Evolutionary conservation across 2,329 filamentous ascomycete species (phyloP).

Genomic region (Exophiala sideris): DNA sequence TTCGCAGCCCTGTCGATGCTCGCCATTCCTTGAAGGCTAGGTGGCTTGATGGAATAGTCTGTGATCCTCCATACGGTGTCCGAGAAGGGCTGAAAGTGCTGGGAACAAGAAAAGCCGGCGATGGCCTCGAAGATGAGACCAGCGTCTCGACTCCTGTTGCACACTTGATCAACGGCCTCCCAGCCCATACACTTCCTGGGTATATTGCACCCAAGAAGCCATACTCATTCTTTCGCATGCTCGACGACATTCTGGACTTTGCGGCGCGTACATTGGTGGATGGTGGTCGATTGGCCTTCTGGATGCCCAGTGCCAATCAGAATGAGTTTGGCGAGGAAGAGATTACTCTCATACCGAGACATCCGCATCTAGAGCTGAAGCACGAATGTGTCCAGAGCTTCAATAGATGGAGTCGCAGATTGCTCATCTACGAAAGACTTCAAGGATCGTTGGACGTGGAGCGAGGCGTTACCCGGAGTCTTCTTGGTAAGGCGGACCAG

Average conservation of each 20-base stretch:
- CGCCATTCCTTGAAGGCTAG: conserved; percentile 30
- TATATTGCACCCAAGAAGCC: conserved; percentile 87
- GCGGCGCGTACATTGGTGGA: conserved; percentile 73
- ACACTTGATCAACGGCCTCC: conserved; percentile 62
- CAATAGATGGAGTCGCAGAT: conserved; percentile 84
- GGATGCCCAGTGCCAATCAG: conserved; percentile 91
- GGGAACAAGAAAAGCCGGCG: conserved; percentile 62
- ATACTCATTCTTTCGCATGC: conserved; percentile 86
- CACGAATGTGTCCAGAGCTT: conserved; percentile 81
- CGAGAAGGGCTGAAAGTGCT: conserved; percentile 87
- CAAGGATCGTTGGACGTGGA: conserved; percentile 45
- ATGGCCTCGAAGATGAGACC: neutral
- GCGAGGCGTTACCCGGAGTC: neutral
- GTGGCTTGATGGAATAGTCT: conserved; percentile 85
- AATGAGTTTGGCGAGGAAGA: conserved; percentile 72
- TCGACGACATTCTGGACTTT: conserved; percentile 85
- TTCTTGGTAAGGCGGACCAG: conserved; percentile 41
- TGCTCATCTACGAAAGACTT: conserved; percentile 80
- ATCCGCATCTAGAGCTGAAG: conserved; percentile 70
- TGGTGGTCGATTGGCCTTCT: conserved; percentile 79
- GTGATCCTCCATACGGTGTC: conserved; percentile 94
- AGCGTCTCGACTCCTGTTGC: neutral
- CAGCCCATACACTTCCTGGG: conserved; percentile 65
- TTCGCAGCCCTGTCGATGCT: conserved; percentile 49
- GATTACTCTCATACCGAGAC: conserved; percentile 37